Evolutionary conservation across 768 basidiomycete genomes (phyloP), one percentile per base, ranked within the genome.

Genomic region (Phanerochaete sordida): DNA sequence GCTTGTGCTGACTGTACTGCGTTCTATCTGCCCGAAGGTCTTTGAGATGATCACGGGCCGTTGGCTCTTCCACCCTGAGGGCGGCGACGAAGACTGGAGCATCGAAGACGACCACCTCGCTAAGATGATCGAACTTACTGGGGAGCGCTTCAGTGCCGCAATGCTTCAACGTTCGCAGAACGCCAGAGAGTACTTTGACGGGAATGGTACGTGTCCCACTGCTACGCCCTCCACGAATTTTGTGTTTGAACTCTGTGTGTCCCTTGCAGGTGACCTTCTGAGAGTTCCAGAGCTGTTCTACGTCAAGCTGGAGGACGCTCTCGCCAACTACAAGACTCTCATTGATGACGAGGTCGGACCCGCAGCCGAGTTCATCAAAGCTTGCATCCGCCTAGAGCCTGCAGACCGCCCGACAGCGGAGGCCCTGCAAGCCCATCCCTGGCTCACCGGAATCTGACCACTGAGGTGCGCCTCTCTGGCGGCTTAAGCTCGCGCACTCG

Each of bases 81-180:
- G 51, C 27, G 59, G 62, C 33, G 53, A 24, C 7, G 58, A 64
- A 30, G 55, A 57, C 15, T 61, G 62, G 62, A 35, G 44, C n/a
- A 19, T 51, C 26, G 71, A 72, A 58, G 71, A 72, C 49, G 72
- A 69, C 59, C 68, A 70, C 59, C 60, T 73, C n/a, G 69, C 71
- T 1, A 68, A 67, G 54, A 73, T 73, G 69, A 64, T 71, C 58
- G 70, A 69, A 56, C 21, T 69, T 19, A 72, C 72, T 4, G 69
- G 68, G 16, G 62, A 72, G 57, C 24, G 1, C 2, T 72, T 70
- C 59, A 47, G 26, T 33, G 46, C 57, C 11, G 26, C 21, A 44
- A 53, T 65, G 33, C 65, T 71, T n/a, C n/a, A 23, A 56, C 46
- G 9, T 62, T 48, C 30, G 51, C 62, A n/a, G 4, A 48, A 15